A percentile compares a stretch with the other conserved stretches of the same genome.
phyloP scores from a whole-genome alignment of 345 rosid genomes.

The Euphorbia peplus region DNA sequence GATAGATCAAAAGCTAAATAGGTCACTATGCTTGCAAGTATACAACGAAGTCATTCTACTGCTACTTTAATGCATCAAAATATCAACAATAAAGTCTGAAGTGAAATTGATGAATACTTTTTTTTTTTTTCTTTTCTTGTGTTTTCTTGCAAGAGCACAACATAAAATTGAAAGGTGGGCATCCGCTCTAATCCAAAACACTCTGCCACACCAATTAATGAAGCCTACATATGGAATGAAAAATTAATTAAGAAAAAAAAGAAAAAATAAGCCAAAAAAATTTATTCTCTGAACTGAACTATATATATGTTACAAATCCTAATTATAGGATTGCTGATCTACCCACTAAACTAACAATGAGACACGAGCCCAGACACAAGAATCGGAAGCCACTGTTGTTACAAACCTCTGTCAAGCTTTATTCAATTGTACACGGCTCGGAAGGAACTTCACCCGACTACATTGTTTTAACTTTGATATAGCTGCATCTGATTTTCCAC shows the following conservation, averaged over 20 bases:
- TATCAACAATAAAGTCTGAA: not conserved
- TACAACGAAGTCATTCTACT: not conserved
- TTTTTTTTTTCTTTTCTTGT: conserved; percentile 13
- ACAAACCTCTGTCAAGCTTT: conserved; percentile 19
- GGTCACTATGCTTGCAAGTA: not conserved
- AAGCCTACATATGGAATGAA: conserved; percentile 39
- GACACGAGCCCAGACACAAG: conserved; percentile 19
- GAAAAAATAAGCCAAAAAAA: conserved; percentile 8
- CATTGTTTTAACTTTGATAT: conserved; percentile 73
- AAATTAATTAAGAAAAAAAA: conserved; percentile 14
- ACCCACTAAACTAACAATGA: conserved; percentile 36
- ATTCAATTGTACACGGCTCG: conserved; percentile 24
- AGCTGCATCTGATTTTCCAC: conserved; percentile 75
- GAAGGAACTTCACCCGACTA: conserved; percentile 60
- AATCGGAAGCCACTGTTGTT: conserved; percentile 27
- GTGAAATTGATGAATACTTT: conserved; percentile 14
- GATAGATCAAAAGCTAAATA: not conserved
- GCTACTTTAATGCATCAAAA: not conserved
- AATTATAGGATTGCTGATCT: conserved; percentile 47
- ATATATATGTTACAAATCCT: conserved; percentile 71
- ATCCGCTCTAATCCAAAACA: conserved; percentile 51
- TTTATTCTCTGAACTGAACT: conserved; percentile 53
- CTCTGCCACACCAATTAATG: conserved; percentile 48
- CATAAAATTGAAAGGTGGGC: conserved; percentile 43
- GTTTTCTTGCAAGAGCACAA: conserved; percentile 30